Percentiles rank a stretch among this genome's conserved stretches.
Evolutionary conservation across 345 rosid genomes (phyloP).

Genomic region (Rhizophora apiculata): DNA sequence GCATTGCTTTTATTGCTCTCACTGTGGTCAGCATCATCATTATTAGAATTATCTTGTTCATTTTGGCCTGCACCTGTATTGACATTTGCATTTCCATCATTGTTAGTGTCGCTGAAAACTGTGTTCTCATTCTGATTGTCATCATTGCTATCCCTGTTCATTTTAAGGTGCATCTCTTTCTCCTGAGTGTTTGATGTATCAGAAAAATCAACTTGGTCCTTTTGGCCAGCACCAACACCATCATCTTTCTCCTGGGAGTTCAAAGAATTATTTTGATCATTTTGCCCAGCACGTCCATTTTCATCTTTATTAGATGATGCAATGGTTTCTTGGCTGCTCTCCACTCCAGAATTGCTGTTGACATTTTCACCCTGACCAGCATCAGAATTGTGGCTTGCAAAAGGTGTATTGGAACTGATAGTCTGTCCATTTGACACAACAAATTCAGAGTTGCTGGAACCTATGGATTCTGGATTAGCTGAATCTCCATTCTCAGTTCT

Average conservation of each 20-base stretch:
- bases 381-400: slow-evolving; percentile 9
- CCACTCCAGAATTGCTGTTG: slow-evolving; percentile 22
- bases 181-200: slow-evolving; percentile 12
- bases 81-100: background rate
- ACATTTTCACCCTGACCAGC: slow-evolving; percentile 17
- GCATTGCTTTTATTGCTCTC: slow-evolving; percentile 2
- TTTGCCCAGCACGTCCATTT: slow-evolving; percentile 25
- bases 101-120: background rate
- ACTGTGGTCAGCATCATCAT: background rate
- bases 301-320: slow-evolving; percentile 22
- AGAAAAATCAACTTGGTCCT: slow-evolving; percentile 21
- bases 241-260: slow-evolving; percentile 19
- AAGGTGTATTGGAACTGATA: slow-evolving; percentile 8
- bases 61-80: background rate
- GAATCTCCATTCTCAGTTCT: slow-evolving; percentile 29
- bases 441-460: slow-evolving; percentile 25
- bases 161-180: slow-evolving; percentile 11
- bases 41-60: background rate
- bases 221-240: slow-evolving; percentile 24
- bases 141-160: background rate
- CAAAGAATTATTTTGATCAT: slow-evolving; percentile 28
- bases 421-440: slow-evolving; percentile 25
- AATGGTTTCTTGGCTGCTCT: slow-evolving; percentile 26
- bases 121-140: slow-evolving; percentile 14
- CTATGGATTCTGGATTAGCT: slow-evolving; percentile 28